Evolutionary conservation across 208 protist species (phyloP).

Genomic region (Novymonas esmeraldas): DNA sequence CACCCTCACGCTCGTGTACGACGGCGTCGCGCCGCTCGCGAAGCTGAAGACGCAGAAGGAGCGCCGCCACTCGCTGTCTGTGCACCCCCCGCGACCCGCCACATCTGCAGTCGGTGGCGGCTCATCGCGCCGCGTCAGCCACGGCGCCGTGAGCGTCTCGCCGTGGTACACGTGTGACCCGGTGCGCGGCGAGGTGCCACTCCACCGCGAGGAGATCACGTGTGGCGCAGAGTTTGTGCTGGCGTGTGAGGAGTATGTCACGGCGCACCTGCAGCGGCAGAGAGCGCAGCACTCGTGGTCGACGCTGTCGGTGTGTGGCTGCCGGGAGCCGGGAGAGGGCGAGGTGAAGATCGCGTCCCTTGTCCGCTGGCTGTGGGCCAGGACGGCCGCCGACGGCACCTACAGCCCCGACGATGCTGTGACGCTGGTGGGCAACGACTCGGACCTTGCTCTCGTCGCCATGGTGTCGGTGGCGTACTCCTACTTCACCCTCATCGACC

Average conservation of each 20-base stretch:
- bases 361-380: constrained; percentile 47
- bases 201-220: constrained; percentile 66
- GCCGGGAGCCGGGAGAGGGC: constrained; percentile 69
- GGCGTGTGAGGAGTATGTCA: constrained; percentile 65
- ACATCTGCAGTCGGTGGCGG: no score
- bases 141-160: background rate
- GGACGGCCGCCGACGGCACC: constrained; percentile 21
- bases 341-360: constrained; percentile 82
- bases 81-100: constrained; percentile 19
- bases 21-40: constrained; percentile 72
- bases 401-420: constrained; percentile 70
- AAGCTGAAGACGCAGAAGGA: constrained; percentile 78
- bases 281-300: constrained; percentile 18
- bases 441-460: constrained; percentile 75
- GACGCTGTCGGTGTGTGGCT: constrained; percentile 39
- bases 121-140: background rate
- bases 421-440: constrained; percentile 79
- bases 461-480: constrained; percentile 68
- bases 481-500: constrained; percentile 62
- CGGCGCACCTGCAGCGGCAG: constrained; percentile 9
- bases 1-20: constrained; percentile 71
- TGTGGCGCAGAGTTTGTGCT: constrained; percentile 77
- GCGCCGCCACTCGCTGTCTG: constrained; percentile 34
- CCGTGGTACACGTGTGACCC: constrained; percentile 63
- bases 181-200: constrained; percentile 31